Evolutionary conservation across 2,329 filamentous ascomycete genomes (phyloP).

Genomic region (Sphaceloma murrayae): DNA sequence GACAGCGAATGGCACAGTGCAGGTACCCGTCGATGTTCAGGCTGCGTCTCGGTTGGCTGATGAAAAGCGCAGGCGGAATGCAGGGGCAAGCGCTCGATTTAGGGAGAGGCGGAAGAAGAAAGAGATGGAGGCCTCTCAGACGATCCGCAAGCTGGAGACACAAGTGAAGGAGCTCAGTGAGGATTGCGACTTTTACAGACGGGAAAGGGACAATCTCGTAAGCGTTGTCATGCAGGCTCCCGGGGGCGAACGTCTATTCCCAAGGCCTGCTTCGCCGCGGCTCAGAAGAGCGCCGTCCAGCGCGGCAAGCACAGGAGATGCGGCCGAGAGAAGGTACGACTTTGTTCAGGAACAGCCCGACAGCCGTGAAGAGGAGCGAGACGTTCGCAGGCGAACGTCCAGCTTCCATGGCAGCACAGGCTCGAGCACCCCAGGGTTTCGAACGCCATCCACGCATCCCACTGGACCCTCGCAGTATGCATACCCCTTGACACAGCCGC

Average conservation of each 20-base stretch:
- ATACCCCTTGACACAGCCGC: background rate
- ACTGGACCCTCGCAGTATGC: background rate
- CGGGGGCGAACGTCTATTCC: constrained; percentile 39
- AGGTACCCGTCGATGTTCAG: constrained; percentile 63
- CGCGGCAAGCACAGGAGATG: constrained; percentile 4
- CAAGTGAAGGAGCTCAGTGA: constrained; percentile 58
- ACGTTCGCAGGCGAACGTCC: constrained; percentile 12
- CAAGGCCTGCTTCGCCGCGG: constrained; percentile 37
- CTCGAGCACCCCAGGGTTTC: background rate
- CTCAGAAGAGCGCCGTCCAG: constrained; percentile 21
- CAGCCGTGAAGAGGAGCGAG: constrained; percentile 5
- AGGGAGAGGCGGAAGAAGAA: constrained; percentile 73
- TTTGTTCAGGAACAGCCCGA: constrained; percentile 13
- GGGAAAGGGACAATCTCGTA: constrained; percentile 61
- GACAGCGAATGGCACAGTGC: constrained; percentile 42
- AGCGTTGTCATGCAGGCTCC: constrained; percentile 55
- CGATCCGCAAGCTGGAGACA: constrained; percentile 59
- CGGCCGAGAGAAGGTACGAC: constrained; percentile 7
- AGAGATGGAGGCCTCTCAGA: constrained; percentile 61
- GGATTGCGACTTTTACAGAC: constrained; percentile 63
- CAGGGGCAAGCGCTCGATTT: constrained; percentile 74
- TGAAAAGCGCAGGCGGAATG: constrained; percentile 77
- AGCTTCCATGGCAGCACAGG: constrained; percentile 4
- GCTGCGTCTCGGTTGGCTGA: constrained; percentile 74
- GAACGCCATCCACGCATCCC: background rate